Evolutionary conservation across 2,329 filamentous ascomycete genomes (phyloP).

Genomic region (Colletotrichum godetiae): DNA sequence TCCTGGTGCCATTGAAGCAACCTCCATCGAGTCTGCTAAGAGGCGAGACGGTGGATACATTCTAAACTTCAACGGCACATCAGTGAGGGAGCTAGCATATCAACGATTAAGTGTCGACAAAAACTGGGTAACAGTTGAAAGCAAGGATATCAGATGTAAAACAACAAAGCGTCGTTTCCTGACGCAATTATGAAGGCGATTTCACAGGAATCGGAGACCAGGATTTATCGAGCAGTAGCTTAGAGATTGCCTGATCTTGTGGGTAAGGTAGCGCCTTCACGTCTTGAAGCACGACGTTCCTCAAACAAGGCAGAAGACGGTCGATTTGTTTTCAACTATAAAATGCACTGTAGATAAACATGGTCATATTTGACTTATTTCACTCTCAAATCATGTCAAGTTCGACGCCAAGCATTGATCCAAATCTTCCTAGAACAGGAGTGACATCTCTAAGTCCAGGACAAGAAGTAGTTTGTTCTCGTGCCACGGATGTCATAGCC

Average conservation of each 20-base stretch:
- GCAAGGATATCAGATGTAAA: not conserved
- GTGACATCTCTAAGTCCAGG: too few relatives aligned
- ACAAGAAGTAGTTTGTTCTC: too few relatives aligned
- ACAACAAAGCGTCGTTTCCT: not conserved
- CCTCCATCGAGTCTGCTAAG: slow-evolving; percentile 1
- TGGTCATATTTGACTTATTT: too few relatives aligned
- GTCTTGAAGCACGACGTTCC: too few relatives aligned
- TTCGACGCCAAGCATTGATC: too few relatives aligned
- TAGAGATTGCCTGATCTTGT: not conserved
- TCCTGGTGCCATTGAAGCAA: slow-evolving; percentile 33
- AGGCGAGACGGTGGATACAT: slow-evolving; percentile 31
- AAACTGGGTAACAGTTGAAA: slow-evolving; percentile 30
- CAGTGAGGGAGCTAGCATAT: slow-evolving; percentile 36
- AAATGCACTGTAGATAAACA: too few relatives aligned
- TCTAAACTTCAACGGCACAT: slow-evolving; percentile 26
- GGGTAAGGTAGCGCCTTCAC: too few relatives aligned
- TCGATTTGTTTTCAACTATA: too few relatives aligned
- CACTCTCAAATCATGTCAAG: too few relatives aligned
- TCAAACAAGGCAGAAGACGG: too few relatives aligned
- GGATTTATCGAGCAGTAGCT: not conserved
- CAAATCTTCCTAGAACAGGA: too few relatives aligned
- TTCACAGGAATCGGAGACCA: not conserved
- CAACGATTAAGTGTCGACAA: slow-evolving; percentile 34
- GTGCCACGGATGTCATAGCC: too few relatives aligned
- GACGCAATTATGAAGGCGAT: not conserved